Evolutionary conservation across 2,329 filamentous ascomycete genomes (phyloP), one percentile per base, ranked within the genome.

Genomic region (Didymella exigua): DNA sequence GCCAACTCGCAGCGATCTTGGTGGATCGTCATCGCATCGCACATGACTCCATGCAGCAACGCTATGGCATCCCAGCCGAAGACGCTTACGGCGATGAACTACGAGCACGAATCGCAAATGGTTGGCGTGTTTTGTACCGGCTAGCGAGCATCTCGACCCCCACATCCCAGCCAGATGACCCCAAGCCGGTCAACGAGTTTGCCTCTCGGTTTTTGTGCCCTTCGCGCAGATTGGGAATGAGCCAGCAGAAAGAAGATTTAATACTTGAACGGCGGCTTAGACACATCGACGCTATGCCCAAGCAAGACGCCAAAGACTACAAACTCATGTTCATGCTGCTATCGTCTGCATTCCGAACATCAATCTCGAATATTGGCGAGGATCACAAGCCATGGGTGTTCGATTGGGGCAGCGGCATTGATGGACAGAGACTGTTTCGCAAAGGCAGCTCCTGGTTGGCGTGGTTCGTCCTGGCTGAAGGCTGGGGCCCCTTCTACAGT

Each of bases 391-490:
- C 59, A 7, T 67, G 64, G 69, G 56, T 66, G 9, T 72, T 72
- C 41, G 70, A 73, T 36, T 68, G 60, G 59, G 64, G 64, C 9
- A 56, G 55, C 23, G 68, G 67, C 5, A 65, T 71, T 16, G 65
- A 69, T 33, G 65, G 62, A 7, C 62, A 63, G 38, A 53, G 69
- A 21, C 48, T 62, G 16, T 43, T 71, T 21, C 61, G 69, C 19
- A 59, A 60, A 47, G 69, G 69, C 11, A 62, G 66, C 29, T 68
- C 66, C 7, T 73, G 70, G 70, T 46, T 73, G 45, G 65, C 69
- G 3, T 74, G 69, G 69, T 73, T 68, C 44, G 55, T 73, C 4
- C 58, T 74, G 29, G 50, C 64, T 13, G 63, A 72, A 58, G 70
- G 70, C 1, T 67, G 67, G 1, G 58, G 64, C 24, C 50, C 72